Evolutionary conservation across 768 basidiomycete genomes (phyloP).

Genomic region (Hydnomerulius pinastri): DNA sequence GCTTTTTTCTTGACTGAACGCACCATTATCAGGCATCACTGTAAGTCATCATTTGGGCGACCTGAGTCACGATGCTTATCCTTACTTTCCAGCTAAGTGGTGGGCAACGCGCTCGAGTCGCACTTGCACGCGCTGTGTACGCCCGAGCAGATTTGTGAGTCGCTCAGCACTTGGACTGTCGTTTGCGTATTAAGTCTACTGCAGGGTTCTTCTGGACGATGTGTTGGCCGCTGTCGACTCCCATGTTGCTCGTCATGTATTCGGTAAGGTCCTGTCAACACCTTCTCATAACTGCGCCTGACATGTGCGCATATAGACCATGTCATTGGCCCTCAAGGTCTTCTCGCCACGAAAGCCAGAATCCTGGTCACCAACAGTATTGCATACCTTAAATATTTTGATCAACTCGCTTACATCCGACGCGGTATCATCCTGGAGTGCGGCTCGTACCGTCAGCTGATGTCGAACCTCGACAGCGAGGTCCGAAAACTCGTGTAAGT

Average conservation of each 20-base stretch:
- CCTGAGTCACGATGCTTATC: too few relatives aligned
- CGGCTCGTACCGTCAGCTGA: slow-evolving; percentile 63
- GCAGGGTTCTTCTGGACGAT: slow-evolving; percentile 81
- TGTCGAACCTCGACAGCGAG: slow-evolving; percentile 62
- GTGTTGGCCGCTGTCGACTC: slow-evolving; percentile 84
- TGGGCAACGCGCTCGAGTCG: slow-evolving; percentile 81
- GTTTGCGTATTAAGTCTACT: neutral
- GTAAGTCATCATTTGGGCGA: slow-evolving; percentile 38
- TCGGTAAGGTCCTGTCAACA: slow-evolving; percentile 45
- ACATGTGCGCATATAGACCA: slow-evolving; percentile 50
- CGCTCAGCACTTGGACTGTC: too few relatives aligned
- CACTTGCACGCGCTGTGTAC: slow-evolving; percentile 88
- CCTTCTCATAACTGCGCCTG: neutral
- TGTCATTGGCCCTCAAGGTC: slow-evolving; percentile 82
- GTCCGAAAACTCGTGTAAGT: slow-evolving; percentile 76
- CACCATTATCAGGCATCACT: slow-evolving; percentile 48
- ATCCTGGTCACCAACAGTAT: slow-evolving; percentile 87
- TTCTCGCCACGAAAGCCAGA: slow-evolving; percentile 81
- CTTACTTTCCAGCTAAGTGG: slow-evolving; percentile 75
- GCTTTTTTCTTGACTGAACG: neutral
- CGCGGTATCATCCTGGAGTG: slow-evolving; percentile 81
- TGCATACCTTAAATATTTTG: slow-evolving; percentile 78
- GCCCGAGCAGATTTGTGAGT: slow-evolving; percentile 85
- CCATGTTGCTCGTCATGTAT: slow-evolving; percentile 87
- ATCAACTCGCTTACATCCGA: slow-evolving; percentile 73